A percentile compares a stretch with the other conserved stretches of the same genome.
Conservation (phyloP, 257 asterid species). For the Petrea volubilis region DNA sequence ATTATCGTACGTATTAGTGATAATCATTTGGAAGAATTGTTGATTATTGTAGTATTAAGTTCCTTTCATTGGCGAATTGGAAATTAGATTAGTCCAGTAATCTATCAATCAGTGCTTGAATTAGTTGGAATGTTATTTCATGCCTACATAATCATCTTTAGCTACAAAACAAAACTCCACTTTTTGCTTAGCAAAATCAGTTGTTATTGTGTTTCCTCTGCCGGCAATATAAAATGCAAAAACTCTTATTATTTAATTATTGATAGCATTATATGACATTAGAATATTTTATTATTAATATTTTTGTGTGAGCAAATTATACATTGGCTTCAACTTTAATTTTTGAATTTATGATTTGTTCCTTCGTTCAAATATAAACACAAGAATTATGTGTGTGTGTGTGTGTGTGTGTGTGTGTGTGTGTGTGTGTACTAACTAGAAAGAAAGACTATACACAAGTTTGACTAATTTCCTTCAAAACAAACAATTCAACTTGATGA, state of each 20-base stretch:
- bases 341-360: neutral
- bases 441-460: neutral
- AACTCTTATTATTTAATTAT: neutral
- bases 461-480: neutral
- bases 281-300: too few relatives aligned
- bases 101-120: neutral
- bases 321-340: neutral
- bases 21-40: neutral
- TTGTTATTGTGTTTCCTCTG: neutral
- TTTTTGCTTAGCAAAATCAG: conserved; percentile 6
- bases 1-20: too few relatives aligned
- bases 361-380: neutral
- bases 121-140: conserved; percentile 29
- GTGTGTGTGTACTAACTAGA: neutral
- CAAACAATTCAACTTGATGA: neutral
- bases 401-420: too few relatives aligned
- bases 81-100: neutral
- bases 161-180: conserved; percentile 20
- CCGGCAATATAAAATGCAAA: neutral
- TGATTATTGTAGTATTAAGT: neutral
- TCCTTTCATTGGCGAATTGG: too few relatives aligned
- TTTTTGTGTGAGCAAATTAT: too few relatives aligned
- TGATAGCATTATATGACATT: too few relatives aligned
- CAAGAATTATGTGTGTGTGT: too few relatives aligned
- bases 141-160: conserved; percentile 4